Percentiles rank a stretch among this genome's conserved stretches.
Evolutionary conservation across 2,329 filamentous ascomycete species (phyloP).

Genomic region (Fusarium udum): DNA sequence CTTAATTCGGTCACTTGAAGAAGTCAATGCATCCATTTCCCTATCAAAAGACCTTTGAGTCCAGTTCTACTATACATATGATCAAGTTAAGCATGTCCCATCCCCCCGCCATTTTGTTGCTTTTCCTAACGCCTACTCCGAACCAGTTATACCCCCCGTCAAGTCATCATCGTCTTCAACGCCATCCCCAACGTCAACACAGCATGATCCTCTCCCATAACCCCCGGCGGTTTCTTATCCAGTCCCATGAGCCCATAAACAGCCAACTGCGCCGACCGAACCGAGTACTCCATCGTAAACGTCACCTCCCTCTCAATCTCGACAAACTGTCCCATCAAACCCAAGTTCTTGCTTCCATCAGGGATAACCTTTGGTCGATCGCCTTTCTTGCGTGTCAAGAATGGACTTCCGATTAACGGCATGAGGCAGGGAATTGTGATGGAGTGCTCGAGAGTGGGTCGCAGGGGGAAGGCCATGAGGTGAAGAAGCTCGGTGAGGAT

Average conservation of each 20-base stretch:
- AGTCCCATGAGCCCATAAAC: conserved; percentile 40
- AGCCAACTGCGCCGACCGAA: conserved; percentile 40
- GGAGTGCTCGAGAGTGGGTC: conserved; percentile 38
- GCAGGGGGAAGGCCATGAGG: conserved; percentile 39
- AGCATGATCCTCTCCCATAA: conserved; percentile 39
- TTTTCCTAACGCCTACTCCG: conserved; percentile 16
- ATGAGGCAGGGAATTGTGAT: conserved; percentile 40
- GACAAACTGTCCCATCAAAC: conserved; percentile 43
- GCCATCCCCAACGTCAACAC: conserved; percentile 39
- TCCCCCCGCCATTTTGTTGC: neutral
- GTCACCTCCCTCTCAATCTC: conserved; percentile 43
- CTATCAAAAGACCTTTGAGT: neutral
- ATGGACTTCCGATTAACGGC: conserved; percentile 41
- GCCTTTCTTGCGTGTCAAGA: conserved; percentile 40
- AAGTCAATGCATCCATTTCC: neutral
- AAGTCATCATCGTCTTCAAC: conserved; percentile 43
- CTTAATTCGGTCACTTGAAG: neutral
- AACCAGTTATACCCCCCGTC: neutral
- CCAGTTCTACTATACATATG: neutral
- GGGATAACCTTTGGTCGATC: conserved; percentile 40
- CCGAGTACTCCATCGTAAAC: conserved; percentile 45
- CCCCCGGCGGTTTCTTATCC: conserved; percentile 32
- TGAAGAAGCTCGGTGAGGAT: conserved; percentile 40
- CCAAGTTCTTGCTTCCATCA: conserved; percentile 38
- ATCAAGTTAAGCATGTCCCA: neutral